Evolutionary conservation across 1,284 basidiomycete species (phyloP).

Genomic region (Tilletia setariae): DNA sequence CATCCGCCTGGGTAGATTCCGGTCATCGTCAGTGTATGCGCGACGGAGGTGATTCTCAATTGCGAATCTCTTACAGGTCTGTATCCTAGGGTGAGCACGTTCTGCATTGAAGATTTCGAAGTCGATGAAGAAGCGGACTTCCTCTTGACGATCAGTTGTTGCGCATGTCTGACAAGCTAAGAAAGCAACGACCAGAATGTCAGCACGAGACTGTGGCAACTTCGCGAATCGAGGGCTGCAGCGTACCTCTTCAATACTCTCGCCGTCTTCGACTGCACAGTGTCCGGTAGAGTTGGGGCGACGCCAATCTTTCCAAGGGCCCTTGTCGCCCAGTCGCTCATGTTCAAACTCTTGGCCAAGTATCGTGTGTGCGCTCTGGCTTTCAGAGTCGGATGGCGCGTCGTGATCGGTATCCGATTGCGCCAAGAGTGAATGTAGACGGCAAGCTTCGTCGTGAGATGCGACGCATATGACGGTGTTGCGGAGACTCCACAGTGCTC

Average conservation of each 20-base stretch:
- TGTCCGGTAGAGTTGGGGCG: neutral
- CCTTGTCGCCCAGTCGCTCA: neutral
- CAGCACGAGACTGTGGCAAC: neutral
- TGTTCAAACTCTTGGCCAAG: neutral
- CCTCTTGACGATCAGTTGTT: constrained; percentile 15
- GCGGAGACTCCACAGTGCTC: neutral
- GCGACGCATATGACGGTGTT: constrained; percentile 1
- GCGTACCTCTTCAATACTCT: constrained; percentile 16
- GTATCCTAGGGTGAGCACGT: constrained; percentile 69
- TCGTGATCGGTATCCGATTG: neutral
- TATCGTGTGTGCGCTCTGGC: neutral
- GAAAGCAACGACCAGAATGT: neutral
- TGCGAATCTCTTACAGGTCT: constrained; percentile 56
- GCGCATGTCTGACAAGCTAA: constrained; percentile 17
- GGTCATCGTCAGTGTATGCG: constrained; percentile 30
- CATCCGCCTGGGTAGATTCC: neutral
- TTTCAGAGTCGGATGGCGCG: neutral
- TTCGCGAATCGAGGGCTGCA: neutral
- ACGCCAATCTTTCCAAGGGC: neutral
- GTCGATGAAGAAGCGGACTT: neutral
- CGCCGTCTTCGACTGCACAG: neutral
- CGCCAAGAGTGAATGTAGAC: neutral
- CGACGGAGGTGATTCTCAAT: neutral
- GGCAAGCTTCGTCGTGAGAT: neutral
- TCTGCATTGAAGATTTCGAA: constrained; percentile 37